Evolutionary conservation across 768 basidiomycete species (phyloP).

Genomic region (Royoungia palumana): DNA sequence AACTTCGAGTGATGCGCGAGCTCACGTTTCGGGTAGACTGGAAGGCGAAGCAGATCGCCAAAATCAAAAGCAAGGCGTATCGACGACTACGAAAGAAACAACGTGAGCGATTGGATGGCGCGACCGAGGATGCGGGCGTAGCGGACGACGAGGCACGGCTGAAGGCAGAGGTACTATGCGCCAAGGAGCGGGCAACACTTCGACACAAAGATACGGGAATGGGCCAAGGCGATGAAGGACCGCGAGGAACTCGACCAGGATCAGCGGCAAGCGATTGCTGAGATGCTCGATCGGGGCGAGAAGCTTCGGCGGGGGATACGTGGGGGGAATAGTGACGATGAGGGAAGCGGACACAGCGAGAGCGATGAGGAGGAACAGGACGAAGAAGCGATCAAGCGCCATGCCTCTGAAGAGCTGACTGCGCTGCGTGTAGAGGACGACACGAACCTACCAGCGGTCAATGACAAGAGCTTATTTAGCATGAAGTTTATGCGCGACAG

Average conservation of each 20-base stretch:
- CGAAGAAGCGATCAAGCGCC: constrained; percentile 50
- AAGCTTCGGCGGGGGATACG: constrained; percentile 72
- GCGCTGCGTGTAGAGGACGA: constrained; percentile 42
- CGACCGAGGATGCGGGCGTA: constrained; percentile 37
- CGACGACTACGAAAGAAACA: constrained; percentile 80
- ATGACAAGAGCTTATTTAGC: constrained; percentile 72
- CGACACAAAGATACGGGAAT: constrained; percentile 86
- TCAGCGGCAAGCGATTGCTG: constrained; percentile 66
- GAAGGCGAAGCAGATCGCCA: constrained; percentile 84
- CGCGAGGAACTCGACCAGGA: constrained; percentile 66
- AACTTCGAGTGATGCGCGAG: constrained; percentile 86
- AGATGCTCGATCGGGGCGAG: constrained; percentile 85
- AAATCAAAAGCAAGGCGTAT: constrained; percentile 96
- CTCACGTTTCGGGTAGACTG: constrained; percentile 90
- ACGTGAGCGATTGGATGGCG: constrained; percentile 54
- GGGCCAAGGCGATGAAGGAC: constrained; percentile 73
- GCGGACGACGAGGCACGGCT: constrained; percentile 50
- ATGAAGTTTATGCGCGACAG: constrained; percentile 99
- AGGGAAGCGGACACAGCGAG: constrained; percentile 45
- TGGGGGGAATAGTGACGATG: constrained; percentile 59
- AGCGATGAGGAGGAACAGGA: constrained; percentile 36
- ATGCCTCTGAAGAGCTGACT: constrained; percentile 77
- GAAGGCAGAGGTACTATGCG: constrained; percentile 75
- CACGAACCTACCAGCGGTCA: constrained; percentile 20
- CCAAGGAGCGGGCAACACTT: constrained; percentile 86